Conservation (phyloP, 2,329 filamentous ascomycete genomes). For the Chalara sp. region DNA sequence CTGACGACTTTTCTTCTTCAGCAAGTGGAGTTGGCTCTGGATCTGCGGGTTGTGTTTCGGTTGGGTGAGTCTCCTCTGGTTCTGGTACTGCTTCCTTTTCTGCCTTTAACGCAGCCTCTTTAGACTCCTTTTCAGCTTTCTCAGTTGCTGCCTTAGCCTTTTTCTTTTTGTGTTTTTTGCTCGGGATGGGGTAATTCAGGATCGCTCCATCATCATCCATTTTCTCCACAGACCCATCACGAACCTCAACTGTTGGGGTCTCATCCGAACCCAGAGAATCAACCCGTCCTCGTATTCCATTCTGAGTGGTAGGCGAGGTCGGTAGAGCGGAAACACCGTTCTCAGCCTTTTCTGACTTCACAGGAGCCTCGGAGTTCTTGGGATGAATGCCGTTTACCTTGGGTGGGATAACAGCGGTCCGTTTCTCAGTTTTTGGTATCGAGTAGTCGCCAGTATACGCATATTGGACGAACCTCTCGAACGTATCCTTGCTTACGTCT, state of each 20-base stretch:
- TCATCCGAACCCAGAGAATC: not conserved
- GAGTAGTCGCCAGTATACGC: constrained; percentile 18
- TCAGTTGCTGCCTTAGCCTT: not conserved
- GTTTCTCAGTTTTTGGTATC: not conserved
- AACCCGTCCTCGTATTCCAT: not conserved
- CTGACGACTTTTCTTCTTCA: not conserved
- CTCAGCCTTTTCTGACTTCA: not conserved
- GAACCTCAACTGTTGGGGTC: not conserved
- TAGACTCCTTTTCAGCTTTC: not conserved
- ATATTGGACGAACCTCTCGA: constrained; percentile 16
- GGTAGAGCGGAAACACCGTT: not conserved
- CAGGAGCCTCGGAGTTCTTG: not conserved
- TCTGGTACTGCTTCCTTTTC: not conserved
- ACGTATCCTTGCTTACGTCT: constrained; percentile 14
- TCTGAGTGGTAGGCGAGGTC: not conserved
- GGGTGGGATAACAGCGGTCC: not conserved
- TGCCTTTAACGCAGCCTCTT: not conserved
- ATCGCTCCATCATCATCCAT: not conserved
- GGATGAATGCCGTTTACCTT: not conserved
- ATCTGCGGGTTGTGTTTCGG: not conserved
- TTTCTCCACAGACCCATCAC: not conserved
- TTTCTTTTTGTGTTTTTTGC: not conserved
- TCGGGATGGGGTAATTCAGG: not conserved
- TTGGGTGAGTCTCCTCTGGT: not conserved
- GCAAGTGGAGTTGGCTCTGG: not conserved